These are phyloP conservation scores for Aspergillus sp. DNA, from an alignment of 2,329 filamentous ascomycete species.

Conservation along the genomic window DNA sequence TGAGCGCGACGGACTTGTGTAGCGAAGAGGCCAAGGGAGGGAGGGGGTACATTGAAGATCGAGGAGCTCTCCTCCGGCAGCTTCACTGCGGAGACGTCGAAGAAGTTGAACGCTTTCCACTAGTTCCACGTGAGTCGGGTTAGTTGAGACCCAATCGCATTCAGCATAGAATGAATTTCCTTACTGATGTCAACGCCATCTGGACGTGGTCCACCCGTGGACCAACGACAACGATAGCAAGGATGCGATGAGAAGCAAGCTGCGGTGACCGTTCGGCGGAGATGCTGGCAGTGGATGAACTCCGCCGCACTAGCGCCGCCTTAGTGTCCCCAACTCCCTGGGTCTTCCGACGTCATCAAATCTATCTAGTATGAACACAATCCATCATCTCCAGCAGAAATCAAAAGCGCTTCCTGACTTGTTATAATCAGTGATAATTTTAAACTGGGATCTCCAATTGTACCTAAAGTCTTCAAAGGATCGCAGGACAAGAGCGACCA, in stretches of 20 bases:
- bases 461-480: too few relatives aligned
- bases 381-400: too few relatives aligned
- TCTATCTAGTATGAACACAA: too few relatives aligned
- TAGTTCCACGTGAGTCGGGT: slow-evolving; percentile 40
- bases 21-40: slow-evolving; percentile 2
- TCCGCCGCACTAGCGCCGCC: slow-evolving; percentile 19
- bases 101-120: slow-evolving; percentile 99
- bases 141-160: not conserved
- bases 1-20: not conserved
- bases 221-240: slow-evolving; percentile 15
- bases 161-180: not conserved
- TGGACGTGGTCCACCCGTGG: slow-evolving; percentile 37
- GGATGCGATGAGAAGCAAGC: slow-evolving; percentile 18
- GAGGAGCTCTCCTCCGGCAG: slow-evolving; percentile 75
- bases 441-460: too few relatives aligned
- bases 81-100: slow-evolving; percentile 85
- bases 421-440: too few relatives aligned
- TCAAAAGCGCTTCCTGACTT: too few relatives aligned
- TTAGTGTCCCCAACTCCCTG: not conserved
- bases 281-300: slow-evolving; percentile 14
- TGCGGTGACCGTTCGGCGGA: slow-evolving; percentile 12
- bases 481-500: too few relatives aligned
- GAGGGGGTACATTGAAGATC: slow-evolving; percentile 71
- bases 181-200: slow-evolving; percentile 49
- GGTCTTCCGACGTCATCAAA: not conserved